Evolutionary conservation across 2,329 filamentous ascomycete genomes (phyloP).

Genomic region (Trichothecium roseum): DNA sequence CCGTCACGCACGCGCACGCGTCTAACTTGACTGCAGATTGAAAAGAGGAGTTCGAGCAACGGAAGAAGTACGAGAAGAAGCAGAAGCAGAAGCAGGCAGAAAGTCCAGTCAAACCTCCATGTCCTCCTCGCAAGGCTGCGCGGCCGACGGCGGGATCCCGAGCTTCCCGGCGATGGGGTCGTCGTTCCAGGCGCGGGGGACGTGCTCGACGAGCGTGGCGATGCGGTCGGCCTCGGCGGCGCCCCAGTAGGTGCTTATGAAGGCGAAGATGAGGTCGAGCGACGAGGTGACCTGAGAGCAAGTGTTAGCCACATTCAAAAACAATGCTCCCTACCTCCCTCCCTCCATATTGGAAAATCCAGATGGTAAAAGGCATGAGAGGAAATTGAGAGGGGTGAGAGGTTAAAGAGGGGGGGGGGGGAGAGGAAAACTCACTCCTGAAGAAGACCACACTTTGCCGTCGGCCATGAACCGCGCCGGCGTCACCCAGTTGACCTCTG

Average conservation of each 20-base stretch:
- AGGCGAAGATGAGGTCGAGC: slow-evolving; percentile 25
- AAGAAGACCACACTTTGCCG: slow-evolving; percentile 55
- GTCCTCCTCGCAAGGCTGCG: slow-evolving; percentile 8
- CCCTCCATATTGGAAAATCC: no score
- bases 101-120: no score
- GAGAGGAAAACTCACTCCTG: slow-evolving; percentile 31
- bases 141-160: slow-evolving; percentile 12
- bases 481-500: slow-evolving; percentile 47
- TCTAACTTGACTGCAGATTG: no score
- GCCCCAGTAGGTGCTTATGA: slow-evolving; percentile 35
- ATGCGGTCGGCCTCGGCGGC: slow-evolving; percentile 31
- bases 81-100: no score
- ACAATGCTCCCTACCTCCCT: no score
- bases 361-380: no score
- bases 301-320: not conserved
- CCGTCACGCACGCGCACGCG: no score
- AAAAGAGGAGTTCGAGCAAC: not conserved
- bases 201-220: slow-evolving; percentile 43
- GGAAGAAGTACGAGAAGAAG: no score
- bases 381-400: no score
- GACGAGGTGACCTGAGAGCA: slow-evolving; percentile 20
- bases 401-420: not conserved
- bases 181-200: slow-evolving; percentile 13
- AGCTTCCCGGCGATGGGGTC: slow-evolving; percentile 18
- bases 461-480: slow-evolving; percentile 55